Conservation (phyloP, 2,329 filamentous ascomycete genomes). For the Chaetomium strumarium region DNA sequence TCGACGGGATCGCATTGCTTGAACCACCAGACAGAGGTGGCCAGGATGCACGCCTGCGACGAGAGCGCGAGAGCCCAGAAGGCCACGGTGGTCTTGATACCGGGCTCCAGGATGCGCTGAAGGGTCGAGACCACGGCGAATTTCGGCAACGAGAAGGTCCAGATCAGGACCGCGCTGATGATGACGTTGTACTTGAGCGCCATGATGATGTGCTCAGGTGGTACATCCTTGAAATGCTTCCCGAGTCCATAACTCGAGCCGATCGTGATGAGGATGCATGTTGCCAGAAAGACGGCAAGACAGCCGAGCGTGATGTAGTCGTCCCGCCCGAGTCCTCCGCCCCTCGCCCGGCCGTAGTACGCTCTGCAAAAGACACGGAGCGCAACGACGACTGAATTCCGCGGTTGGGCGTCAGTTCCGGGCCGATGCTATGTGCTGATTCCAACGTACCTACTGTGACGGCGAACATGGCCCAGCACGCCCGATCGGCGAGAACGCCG, state of each 20-base stretch:
- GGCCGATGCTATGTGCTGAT: background rate
- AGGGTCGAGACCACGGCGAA: conserved; percentile 31
- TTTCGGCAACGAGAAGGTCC: conserved; percentile 32
- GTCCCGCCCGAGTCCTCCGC: conserved; percentile 26
- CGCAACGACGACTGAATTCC: conserved; percentile 24
- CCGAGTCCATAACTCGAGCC: conserved; percentile 27
- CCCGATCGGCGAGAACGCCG: conserved; percentile 4
- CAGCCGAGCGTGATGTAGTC: conserved; percentile 30
- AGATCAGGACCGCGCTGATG: conserved; percentile 29
- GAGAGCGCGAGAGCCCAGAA: conserved; percentile 30
- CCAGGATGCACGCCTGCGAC: conserved; percentile 29
- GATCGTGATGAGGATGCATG: conserved; percentile 29
- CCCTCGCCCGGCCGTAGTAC: conserved; percentile 12
- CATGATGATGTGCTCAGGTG: conserved; percentile 12
- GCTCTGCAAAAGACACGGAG: conserved; percentile 27
- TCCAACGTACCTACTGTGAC: conserved; percentile 1
- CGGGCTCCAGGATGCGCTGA: conserved; percentile 30
- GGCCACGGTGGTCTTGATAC: conserved; percentile 25
- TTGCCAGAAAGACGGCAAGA: conserved; percentile 26
- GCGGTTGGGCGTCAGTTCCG: background rate
- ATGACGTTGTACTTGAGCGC: conserved; percentile 30
- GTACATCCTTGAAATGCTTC: conserved; percentile 21
- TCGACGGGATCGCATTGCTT: conserved; percentile 25
- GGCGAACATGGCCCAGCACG: conserved; percentile 14
- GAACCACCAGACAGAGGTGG: conserved; percentile 29